Conservation (phyloP, 202 grass and related monocot genomes). For the Elaeis oleifera region DNA sequence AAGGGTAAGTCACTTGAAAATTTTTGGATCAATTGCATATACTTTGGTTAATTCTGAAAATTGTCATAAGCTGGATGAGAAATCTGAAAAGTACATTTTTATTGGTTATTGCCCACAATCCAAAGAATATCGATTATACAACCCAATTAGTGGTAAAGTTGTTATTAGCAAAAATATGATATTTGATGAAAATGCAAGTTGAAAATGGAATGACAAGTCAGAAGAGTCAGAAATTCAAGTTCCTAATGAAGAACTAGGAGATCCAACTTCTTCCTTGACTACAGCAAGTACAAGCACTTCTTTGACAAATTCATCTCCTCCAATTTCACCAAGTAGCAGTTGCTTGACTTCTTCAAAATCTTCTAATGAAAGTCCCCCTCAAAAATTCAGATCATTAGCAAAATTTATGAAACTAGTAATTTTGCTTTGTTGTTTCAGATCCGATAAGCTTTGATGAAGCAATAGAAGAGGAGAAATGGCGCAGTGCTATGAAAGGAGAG, state of each 20-base stretch:
- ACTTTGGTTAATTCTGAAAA: background rate
- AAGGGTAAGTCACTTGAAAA: too few relatives aligned
- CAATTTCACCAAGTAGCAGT: too few relatives aligned
- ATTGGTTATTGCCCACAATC: background rate
- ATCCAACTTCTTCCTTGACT: too few relatives aligned
- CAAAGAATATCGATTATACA: background rate
- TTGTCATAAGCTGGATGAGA: background rate
- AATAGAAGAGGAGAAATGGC: background rate
- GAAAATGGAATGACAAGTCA: background rate
- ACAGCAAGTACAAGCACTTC: too few relatives aligned
- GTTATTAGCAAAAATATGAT: too few relatives aligned
- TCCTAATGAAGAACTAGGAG: background rate
- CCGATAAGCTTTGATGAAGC: background rate
- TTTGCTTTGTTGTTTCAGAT: background rate
- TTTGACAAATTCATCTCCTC: too few relatives aligned
- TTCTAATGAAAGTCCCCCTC: too few relatives aligned
- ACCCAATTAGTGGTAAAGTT: too few relatives aligned
- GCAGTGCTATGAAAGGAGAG: background rate
- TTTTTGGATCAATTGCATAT: constrained; percentile 1
- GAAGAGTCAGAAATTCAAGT: background rate
- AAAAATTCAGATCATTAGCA: background rate
- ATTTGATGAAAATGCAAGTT: too few relatives aligned
- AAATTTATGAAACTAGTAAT: background rate
- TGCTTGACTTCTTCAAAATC: too few relatives aligned
- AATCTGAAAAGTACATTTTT: background rate